Evolutionary conservation across 345 rosid genomes (phyloP), one percentile per base, ranked within the genome.

Genomic region (Citrus hindsii): DNA sequence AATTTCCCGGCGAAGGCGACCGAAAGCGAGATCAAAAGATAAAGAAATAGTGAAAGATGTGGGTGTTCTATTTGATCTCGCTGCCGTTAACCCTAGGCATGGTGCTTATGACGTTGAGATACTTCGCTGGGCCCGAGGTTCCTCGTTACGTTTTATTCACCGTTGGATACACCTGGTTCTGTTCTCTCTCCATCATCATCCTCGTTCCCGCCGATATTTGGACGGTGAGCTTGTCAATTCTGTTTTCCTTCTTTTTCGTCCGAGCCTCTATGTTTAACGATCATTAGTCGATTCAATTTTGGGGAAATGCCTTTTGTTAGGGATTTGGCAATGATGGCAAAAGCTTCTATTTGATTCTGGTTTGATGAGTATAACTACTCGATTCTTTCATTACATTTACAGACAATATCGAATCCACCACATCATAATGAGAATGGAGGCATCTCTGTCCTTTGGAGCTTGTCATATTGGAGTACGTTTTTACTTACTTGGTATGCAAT

Each of bases 151-250:
- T 94, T 55, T 85, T 90, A 12, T 81, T 92, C 87, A 92, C 99
- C 89, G 98, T 96, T 69, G 98, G 93, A 2, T 97, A 97, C 91
- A 81, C 98, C 83, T 94, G 99, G 98, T 93, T 94, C 83, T 97
- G 98, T 84, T 93, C 99, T 76, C 91, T 94, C 80, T 90, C 98
- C 83, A 88, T 97, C 83, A 94, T 97, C 86, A 92, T 92, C 87
- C 97, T 97, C 84, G 99, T 93, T 67, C 98, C 98, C 69, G 97
- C 98, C 78, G 97, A 95, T 82, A 97, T 97, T 82, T 94, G 97
- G 94, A 82, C 93, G 92, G 99, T 94, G 83, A 46, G 51, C 40
- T 18, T 30, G 24, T 33, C 7, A 4, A 65, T 32, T 65, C 51
- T 16, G 69, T 64, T 30, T 64, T 32, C 22, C 19, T 64, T 64